These are phyloP conservation scores for Didymella keratinophila DNA, from an alignment of 2,329 filamentous ascomycete genomes.

Conservation along the genomic window DNA sequence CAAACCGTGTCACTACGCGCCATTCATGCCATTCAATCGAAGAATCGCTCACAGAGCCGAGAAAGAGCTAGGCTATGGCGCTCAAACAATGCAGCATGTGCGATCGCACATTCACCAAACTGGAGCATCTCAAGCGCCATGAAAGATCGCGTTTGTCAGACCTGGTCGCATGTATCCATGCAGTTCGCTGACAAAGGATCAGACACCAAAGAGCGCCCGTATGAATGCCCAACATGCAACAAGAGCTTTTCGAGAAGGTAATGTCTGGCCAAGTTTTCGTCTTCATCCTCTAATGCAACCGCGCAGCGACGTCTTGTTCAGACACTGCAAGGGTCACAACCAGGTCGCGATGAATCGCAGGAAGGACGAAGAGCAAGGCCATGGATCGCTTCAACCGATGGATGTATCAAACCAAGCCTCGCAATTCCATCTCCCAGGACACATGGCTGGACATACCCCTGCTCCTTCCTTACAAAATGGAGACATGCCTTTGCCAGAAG, in stretches of 20 bases:
- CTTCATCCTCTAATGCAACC: slow-evolving; percentile 32
- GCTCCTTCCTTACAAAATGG: slow-evolving; percentile 18
- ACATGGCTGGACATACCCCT: slow-evolving; percentile 18
- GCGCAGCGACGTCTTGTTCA: slow-evolving; percentile 58
- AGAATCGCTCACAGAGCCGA: slow-evolving; percentile 19
- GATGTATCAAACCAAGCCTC: slow-evolving; percentile 31
- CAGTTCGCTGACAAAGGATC: slow-evolving; percentile 30
- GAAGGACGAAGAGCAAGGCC: slow-evolving; percentile 40
- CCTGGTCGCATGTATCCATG: slow-evolving; percentile 2
- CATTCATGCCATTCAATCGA: slow-evolving; percentile 22
- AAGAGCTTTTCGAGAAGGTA: slow-evolving; percentile 65
- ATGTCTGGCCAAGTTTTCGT: slow-evolving; percentile 22
- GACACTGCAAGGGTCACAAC: slow-evolving; percentile 61
- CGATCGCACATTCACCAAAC: slow-evolving; percentile 64
- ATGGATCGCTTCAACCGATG: slow-evolving; percentile 34
- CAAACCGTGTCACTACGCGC: slow-evolving; percentile 21
- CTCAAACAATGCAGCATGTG: slow-evolving; percentile 55
- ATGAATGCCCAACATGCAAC: slow-evolving; percentile 62
- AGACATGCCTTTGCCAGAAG: slow-evolving; percentile 12
- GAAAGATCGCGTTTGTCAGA: slow-evolving; percentile 61
- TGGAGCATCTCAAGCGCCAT: slow-evolving; percentile 63
- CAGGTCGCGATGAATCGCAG: slow-evolving; percentile 51
- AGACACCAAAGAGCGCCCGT: slow-evolving; percentile 65
- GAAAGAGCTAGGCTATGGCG: slow-evolving; percentile 39
- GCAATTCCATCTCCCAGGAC: slow-evolving; percentile 14